A percentile compares a stretch with the other conserved stretches of the same genome.
Conservation (phyloP, 129 eudicot genomes). For the Erigeron canadensis region DNA sequence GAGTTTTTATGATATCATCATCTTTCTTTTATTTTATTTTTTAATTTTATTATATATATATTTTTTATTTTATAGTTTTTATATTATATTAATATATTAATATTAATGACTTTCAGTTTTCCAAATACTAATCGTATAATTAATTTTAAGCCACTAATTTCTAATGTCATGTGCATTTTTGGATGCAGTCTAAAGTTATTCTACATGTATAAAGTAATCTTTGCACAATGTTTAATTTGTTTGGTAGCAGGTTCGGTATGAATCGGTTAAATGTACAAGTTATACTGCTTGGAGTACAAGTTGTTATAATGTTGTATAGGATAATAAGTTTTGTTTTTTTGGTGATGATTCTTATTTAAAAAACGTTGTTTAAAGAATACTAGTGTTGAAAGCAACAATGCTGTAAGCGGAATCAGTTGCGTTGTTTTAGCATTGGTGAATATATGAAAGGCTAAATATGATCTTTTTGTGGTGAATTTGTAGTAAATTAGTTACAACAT, state of each 20-base stretch:
- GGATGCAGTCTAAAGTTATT: background rate
- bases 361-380: background rate
- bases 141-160: background rate
- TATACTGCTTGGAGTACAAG: slow-evolving; percentile 8
- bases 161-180: background rate
- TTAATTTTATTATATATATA: background rate
- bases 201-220: too few species aligned
- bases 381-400: background rate
- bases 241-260: too few species aligned
- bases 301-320: slow-evolving; percentile 2
- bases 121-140: background rate
- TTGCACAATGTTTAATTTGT: too few species aligned
- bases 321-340: background rate
- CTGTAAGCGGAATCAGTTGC: background rate
- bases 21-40: slow-evolving; percentile 10
- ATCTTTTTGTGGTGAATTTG: background rate
- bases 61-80: background rate
- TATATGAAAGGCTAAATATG: background rate
- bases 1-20: slow-evolving; percentile 22
- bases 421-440: slow-evolving; percentile 12
- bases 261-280: background rate
- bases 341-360: background rate
- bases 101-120: background rate
- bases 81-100: background rate
- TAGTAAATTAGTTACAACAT: background rate